Evolutionary conservation across 2,329 filamentous ascomycete genomes (phyloP).

Genomic region (Cercospora canescens): DNA sequence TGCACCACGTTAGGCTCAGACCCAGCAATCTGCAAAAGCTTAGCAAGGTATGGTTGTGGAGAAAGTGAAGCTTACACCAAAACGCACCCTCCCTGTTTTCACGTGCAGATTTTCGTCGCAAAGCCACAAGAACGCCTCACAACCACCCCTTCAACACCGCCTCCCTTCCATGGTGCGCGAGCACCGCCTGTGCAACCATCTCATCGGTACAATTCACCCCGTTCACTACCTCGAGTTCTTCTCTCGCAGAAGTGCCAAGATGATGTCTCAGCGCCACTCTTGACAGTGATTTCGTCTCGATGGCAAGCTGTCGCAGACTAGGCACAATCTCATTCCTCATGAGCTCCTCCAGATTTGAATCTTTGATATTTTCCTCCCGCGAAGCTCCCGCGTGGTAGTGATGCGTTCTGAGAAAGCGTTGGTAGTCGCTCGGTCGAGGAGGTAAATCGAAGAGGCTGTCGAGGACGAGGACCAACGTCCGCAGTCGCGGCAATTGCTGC

Average conservation of each 20-base stretch:
- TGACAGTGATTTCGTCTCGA: background rate
- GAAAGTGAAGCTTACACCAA: no score
- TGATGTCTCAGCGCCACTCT: constrained; percentile 5
- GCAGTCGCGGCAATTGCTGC: constrained; percentile 2
- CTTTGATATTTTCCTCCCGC: constrained; percentile 1
- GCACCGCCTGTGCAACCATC: background rate
- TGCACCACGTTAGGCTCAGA: no score
- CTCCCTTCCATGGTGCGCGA: constrained; percentile 9
- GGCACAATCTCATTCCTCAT: constrained; percentile 3
- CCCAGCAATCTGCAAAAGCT: no score
- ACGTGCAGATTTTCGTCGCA: no score
- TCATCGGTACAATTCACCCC: constrained; percentile 3
- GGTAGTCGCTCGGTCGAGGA: constrained; percentile 15
- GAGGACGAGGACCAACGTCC: constrained; percentile 3
- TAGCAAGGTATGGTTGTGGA: no score
- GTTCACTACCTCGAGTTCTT: constrained; percentile 4
- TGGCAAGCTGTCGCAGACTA: background rate
- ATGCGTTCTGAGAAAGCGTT: background rate
- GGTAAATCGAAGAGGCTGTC: constrained; percentile 14
- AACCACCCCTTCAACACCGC: constrained; percentile 13
- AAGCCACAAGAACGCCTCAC: no score
- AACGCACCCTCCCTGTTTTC: no score
- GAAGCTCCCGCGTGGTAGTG: background rate
- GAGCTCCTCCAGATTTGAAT: constrained; percentile 9
- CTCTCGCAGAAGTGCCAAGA: background rate